Evolutionary conservation across 2,329 filamentous ascomycete genomes (phyloP), one percentile per base, ranked within the genome.

Genomic region (Emergomyces orientalis): DNA sequence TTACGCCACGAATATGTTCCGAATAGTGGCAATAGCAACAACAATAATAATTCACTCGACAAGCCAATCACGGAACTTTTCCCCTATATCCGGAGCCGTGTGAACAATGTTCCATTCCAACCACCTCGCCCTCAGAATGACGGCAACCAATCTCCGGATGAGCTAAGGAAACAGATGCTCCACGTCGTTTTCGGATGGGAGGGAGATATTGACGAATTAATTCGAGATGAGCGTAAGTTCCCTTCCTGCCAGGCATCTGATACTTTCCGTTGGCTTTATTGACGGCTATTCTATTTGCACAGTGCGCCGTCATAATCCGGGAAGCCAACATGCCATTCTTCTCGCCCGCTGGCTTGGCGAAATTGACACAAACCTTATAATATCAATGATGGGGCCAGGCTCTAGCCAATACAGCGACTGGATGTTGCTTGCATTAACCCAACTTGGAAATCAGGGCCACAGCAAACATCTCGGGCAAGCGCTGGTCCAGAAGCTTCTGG

Each of bases 121-220:
- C 85, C 88, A 57, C 85, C 87, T 0, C 82, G 86, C 17, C 76
- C 80, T 0, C 69, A 81, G 17, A 83, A 88, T 66, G 81, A 85
- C 62, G 75, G 79, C 2, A 82, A 82, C 34, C 76, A 90, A 30
- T 89, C 88, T 7, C 76, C 85, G 9, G 88, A 97, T 68, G 88
- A 96, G 67, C 82, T 97, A 54, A 86, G 93, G 57, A 84, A 83
- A 56, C 92, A 97, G 74, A 97, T 99, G 92, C 82, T 99, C 4
- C 90, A 84, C 68, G 88, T 92, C 6, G 91, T 99, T 1, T 99
- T 99, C 74, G 94, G 94, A 2, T 99, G 94, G 92, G 87, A 93
- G 60, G 87, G 87, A 62, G 90, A 96, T 68, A 86, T 93, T 49
- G 84, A 91, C 55, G 87, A 87, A 54, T 77, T 99, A 58, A 85